Evolutionary conservation across 2,329 filamentous ascomycete genomes (phyloP), one percentile per base, ranked within the genome.

Genomic region (Pseudonectria buxi): DNA sequence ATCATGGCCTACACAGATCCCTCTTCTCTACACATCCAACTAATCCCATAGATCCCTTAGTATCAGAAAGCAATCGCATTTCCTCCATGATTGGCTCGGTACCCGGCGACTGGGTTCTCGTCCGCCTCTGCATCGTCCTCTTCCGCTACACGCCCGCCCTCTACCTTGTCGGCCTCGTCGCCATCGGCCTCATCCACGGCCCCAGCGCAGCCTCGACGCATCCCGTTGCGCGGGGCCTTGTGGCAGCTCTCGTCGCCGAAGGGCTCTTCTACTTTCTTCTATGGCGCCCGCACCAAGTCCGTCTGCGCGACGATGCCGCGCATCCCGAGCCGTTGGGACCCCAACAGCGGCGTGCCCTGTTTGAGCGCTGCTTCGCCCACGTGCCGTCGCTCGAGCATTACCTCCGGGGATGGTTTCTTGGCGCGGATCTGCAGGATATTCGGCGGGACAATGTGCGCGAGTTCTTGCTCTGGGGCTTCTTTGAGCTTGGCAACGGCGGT

Each of bases 391-490:
- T 66, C 0, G 71, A 75, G 35, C 56, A 57, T 14, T 86, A 82
- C 49, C 45, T 86, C 28, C 65, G 62, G 32, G 65, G 68, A 40
- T 86, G 82, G 82, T 84, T 85, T 44, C 63, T 78, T n/a, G 75
- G 73, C 24, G 75, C 79, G 2, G 62, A 70, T 9, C 38, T 64
- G 2, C 55, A 63, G 13, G 76, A 81, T 24, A 76, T 86, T 36
- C 66, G 70, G 29, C 64, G 72, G n/a, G 78, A 84, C n/a, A 83
- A 86, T 48, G 58, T 85, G 34, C 70, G 68, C 45, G 76, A 83
- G 42, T 85, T 83, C 46, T 56, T 83, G 14, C 63, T 73, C 7
- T 86, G 82, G 82, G 79, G 75, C 1, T 77, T 86, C 49, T 74
- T 81, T 40, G 77, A 81, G 31, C 50, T 40, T 6, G 57, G 56